Evolutionary conservation across 441 rosid genomes (phyloP).

Genomic region (Sinapis alba): DNA sequence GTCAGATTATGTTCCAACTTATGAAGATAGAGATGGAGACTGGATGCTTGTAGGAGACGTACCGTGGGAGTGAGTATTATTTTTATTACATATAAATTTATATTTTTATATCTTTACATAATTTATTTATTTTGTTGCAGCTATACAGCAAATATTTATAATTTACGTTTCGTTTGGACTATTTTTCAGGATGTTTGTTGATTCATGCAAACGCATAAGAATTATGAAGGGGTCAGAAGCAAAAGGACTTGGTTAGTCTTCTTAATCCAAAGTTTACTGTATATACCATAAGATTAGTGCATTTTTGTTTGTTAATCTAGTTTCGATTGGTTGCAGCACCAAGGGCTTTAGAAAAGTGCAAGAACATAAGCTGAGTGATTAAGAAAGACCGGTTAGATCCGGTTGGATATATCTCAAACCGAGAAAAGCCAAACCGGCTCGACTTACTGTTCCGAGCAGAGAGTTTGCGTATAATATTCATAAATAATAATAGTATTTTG

Average conservation of each 20-base stretch:
- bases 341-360: slow-evolving; percentile 90
- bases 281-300: not conserved
- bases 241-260: slow-evolving; percentile 80
- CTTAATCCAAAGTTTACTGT: not conserved
- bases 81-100: too few relatives aligned
- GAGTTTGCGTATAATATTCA: slow-evolving; percentile 49
- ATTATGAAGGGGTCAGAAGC: slow-evolving; percentile 98
- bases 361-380: slow-evolving; percentile 71
- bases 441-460: slow-evolving; percentile 17
- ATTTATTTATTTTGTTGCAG: not conserved
- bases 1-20: slow-evolving; percentile 86
- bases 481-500: not conserved
- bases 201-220: slow-evolving; percentile 88
- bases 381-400: too few relatives aligned
- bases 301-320: not conserved
- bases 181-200: slow-evolving; percentile 44
- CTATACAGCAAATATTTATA: not conserved
- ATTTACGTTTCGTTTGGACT: not conserved
- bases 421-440: not conserved
- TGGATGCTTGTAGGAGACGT: slow-evolving; percentile 99
- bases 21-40: slow-evolving; percentile 97
- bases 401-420: not conserved
- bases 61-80: slow-evolving; percentile 83
- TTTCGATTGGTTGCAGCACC: slow-evolving; percentile 59
- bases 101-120: not conserved